Evolutionary conservation across 1,284 basidiomycete species (phyloP), one percentile per base, ranked within the genome.

Genomic region (Trichosporon asahii): DNA sequence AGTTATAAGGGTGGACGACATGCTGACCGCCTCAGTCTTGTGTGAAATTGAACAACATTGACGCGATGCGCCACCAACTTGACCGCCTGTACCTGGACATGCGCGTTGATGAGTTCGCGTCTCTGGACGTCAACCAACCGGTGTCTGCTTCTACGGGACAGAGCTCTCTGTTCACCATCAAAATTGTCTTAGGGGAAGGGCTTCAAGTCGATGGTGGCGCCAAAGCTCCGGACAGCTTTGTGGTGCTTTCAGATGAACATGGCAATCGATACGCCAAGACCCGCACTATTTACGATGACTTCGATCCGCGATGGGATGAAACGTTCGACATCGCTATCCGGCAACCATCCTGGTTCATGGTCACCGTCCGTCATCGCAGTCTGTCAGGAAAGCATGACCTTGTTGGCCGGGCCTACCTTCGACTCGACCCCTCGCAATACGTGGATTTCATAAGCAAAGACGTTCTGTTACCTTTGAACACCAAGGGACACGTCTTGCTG

Each of bases 1-100:
- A 4, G 65, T 15, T 29, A 1, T 25, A 18, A 9, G 23, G 21
- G 7, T 4, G 68, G 64, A 67, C 67, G 18, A 66, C n/a, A n/a
- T 25, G 21, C 27, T 53, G 23, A 53, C 27, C 33, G 12, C 4
- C 8, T 2, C 75, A 95, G 85, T 95, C 94, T 0, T 98, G 96
- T 78, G 93, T 99, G 78, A 98, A 98, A 85, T 87, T 99, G 64
- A 99, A 99, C 86, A 98, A 99, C 80, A 91, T 99, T 73, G 95
- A 97, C 77, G 91, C 93, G 1, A 95, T 95, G 0, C 89, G 95
- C 12, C 89, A 89, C 70, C 86, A 97, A 67, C 86, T 99, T 68
- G 97, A 99, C 81, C 92, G 91, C 76, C 91, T 99, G 86, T 99
- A 98, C 82, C 90, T 88, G 66, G 91, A 93, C 75, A 90, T 98